These are phyloP conservation scores for Colletotrichum cuscutae DNA, from an alignment of 2,329 filamentous ascomycete genomes.

Conservation along the genomic window DNA sequence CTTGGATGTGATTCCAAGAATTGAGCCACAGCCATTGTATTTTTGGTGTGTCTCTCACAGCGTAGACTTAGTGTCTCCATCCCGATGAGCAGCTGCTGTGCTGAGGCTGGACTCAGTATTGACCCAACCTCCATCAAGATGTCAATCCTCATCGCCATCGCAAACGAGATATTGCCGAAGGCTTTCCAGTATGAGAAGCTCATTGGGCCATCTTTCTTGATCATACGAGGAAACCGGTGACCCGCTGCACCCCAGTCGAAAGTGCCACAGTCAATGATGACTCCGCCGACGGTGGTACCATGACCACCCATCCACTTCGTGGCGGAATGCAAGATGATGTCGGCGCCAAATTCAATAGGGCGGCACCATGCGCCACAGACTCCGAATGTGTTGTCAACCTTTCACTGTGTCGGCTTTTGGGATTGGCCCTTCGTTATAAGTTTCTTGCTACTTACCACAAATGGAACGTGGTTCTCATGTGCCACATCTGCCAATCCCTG, in stretches of 20 bases:
- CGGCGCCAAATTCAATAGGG: constrained; percentile 52
- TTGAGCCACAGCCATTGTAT: constrained; percentile 42
- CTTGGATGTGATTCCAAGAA: no score
- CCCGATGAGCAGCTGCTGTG: constrained; percentile 76
- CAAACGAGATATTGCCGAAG: constrained; percentile 75
- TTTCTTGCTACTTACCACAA: no score
- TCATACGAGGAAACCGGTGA: no score
- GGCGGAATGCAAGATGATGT: constrained; percentile 77
- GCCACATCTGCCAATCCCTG: constrained; percentile 58
- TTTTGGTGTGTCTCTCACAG: constrained; percentile 72
- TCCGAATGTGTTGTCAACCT: no score
- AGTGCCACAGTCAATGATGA: constrained; percentile 75
- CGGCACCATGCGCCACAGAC: no score
- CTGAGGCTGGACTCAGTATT: constrained; percentile 76
- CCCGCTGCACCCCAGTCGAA: constrained; percentile 68
- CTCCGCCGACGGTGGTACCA: constrained; percentile 75
- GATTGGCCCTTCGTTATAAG: no score
- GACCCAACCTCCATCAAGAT: constrained; percentile 66
- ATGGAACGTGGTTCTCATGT: no score
- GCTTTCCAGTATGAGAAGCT: constrained; percentile 2
- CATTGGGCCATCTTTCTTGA: no score
- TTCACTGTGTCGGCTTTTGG: no score
- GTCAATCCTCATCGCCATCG: constrained; percentile 69
- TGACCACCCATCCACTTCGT: constrained; percentile 82
- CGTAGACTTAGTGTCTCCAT: constrained; percentile 76